Evolutionary conservation across 2,329 filamentous ascomycete genomes (phyloP), one percentile per base, ranked within the genome.

Genomic region (Ophiocordyceps sinensis): DNA sequence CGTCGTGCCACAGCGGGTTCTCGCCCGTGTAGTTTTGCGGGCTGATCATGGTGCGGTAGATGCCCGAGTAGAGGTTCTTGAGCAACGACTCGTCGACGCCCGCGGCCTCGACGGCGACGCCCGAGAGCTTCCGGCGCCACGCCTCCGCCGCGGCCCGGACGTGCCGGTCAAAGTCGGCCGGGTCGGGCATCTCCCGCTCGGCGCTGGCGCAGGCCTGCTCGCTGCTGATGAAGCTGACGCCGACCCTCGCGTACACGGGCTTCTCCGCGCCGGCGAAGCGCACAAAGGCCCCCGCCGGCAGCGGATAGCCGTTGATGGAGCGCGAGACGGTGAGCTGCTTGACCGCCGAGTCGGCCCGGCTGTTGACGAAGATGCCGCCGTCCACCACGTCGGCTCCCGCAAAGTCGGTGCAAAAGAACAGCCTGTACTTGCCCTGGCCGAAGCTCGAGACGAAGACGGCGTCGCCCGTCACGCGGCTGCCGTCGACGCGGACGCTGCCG

Each of bases 1-100:
- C 64, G 35, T 71, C 78, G 2, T 70, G 48, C 78, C 80, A 85
- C 0, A 77, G 53, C 2, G 78, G 77, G 42, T 85, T 85, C 53
- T 85, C 81, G 0, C 77, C 77, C 0, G 81, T 84, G 49, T 83
- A 84, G 50, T 85, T 81, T 50, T 85, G 79, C 3, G 81, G 81
- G 40, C 74, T 79, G 45, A 85, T 75, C 71, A 84, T 75, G 3
- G 75, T 71, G n/a, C 80, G 66, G 52, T 85, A 85, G n/a, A 78
- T 67, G 3, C 79, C 80, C 36, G 76, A 82, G 67, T 80, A 85
- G 49, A 85, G 82, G 15, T 74, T 71, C n/a, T 58, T 75, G 43
- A 79, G 62, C 1, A 79, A 53, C 1, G 71, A 68, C 9, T 63
- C 53, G 43, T 71, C 67, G 1, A 77, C 74, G 0, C 71, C 63